Evolutionary conservation across 2,329 filamentous ascomycete genomes (phyloP), one percentile per base, ranked within the genome.

Genomic region (Calonectria honghensis): DNA sequence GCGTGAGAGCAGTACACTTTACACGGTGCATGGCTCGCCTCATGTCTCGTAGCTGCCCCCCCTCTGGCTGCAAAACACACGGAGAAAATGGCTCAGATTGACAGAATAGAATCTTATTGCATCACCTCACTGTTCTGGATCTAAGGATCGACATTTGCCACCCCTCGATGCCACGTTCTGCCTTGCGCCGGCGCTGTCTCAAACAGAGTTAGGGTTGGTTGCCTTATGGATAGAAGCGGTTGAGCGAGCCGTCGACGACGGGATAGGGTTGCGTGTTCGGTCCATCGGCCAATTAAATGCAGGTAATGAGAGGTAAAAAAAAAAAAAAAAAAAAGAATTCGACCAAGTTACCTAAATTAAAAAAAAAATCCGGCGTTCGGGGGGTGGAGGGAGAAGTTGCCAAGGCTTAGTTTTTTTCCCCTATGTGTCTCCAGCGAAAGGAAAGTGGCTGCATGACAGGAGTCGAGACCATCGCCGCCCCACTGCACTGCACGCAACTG

Each of bases 1-100:
- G 11, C 24, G 57, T 24, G 45, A 48, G 45, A 24, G n/a, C 35
- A 4, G 32, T 35, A 39, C 31, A 41, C 32, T 61, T 39, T 29
- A 24, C n/a, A 29, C 35, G 35, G n/a, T 24, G 10, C 14, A 29
- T 29, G 35, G 27, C n/a, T 24, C 14, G 20, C 31, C 32, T 59
- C 10, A 18, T n/a, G 52, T 59, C 52, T 61, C 57, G 57, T 61
- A 29, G 37, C 57, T 37, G n/a, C 31, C 57, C 37, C 37, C 41
- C 7, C 41, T n/a, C 10, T n/a, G 5, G 32, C 35, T 41, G 37
- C 39, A 63, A 63, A 41, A 41, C 20, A 48, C 45, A 5, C 20
- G n/a, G 45, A 13, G 45, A 41, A 63, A 63, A 63, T 63, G 27
- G 57, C 57, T 63, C 57, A 63, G 37, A 63, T 63, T 63, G 57